Evolutionary conservation across 306 rosid species (phyloP), one percentile per base, ranked within the genome.

Genomic region (Lupinus albus): DNA sequence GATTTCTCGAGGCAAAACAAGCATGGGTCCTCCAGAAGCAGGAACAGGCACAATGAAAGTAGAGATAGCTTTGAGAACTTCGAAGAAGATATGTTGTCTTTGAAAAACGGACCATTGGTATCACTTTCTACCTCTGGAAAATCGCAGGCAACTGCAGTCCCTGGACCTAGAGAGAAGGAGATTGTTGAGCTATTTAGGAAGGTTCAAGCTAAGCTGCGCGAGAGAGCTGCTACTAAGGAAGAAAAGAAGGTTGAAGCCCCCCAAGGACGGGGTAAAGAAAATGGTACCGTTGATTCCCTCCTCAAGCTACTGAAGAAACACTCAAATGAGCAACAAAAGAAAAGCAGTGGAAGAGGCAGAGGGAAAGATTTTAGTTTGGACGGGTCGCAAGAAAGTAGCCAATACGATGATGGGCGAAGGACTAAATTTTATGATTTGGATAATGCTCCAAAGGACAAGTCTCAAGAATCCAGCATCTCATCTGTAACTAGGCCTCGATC

Each of bases 111-210:
- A 25, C 90, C 94, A 15, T 53, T 81, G 14, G 61, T 73, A 59
- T 86, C 99, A 8, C 80, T 80, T 30, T 82, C 91, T 1, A 76
- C 60, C 75, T 77, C 80, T 50, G 73, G 87, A 8, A 93, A 89
- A 72, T 86, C 75, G n/a, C 87, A 85, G 68, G 79, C 94, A 53
- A 86, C 90, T 55, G 81, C 97, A 36, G 68, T 88, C 52, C 99
- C 99, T 16, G 99, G 99, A 44, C 83, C 94, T 4, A 89, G 91
- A 73, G 99, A 93, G 83, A 93, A 83, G 72, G 99, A 93, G 84
- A 93, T 93, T 61, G 96, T 93, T 38, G 99, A 88, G 80, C 87
- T 93, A 67, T 93, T 93, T 73, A 79, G 91, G 67, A 88, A 89
- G 84, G 97, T 93, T 61, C 99, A 90, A 82, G 90, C 90, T 69